Conservation (phyloP, 805 yeast species). For the Saturnispora ahearnii region DNA sequence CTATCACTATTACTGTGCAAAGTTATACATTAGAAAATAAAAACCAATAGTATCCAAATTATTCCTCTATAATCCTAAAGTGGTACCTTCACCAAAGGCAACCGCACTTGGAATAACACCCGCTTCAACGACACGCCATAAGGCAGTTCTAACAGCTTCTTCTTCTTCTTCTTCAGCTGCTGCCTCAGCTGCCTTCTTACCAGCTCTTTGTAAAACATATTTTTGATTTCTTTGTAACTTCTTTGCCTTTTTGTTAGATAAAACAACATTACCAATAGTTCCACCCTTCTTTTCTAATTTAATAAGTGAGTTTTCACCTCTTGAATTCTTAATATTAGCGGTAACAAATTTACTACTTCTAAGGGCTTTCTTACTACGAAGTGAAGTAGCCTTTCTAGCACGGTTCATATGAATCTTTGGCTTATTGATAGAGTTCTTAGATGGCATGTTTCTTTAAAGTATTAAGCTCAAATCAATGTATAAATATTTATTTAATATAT, state of each 20-base stretch:
- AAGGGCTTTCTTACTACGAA: conserved; percentile 32
- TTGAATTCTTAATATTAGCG: conserved; percentile 7
- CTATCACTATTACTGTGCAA: too few species aligned
- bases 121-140: conserved; percentile 67
- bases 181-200: conserved; percentile 29
- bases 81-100: conserved; percentile 64
- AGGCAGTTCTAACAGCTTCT: conserved; percentile 43
- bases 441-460: conserved; percentile 46
- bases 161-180: conserved; percentile 39
- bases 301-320: conserved; percentile 31
- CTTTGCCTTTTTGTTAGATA: conserved; percentile 70
- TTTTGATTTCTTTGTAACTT: conserved; percentile 73
- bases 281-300: conserved; percentile 32
- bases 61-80: conserved; percentile 36
- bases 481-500: too few species aligned
- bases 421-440: conserved; percentile 72
- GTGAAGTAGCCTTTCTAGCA: conserved; percentile 42
- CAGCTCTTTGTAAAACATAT: conserved; percentile 47
- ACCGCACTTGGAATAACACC: conserved; percentile 33
- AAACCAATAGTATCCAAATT: too few species aligned
- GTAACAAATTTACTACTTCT: conserved; percentile 6
- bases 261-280: conserved; percentile 43
- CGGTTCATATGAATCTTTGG: conserved; percentile 54
- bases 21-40: too few species aligned
- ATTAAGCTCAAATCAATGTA: too few species aligned